Evolutionary conservation across 768 basidiomycete genomes (phyloP), one percentile per base, ranked within the genome.

Genomic region (Suillus subaureus): DNA sequence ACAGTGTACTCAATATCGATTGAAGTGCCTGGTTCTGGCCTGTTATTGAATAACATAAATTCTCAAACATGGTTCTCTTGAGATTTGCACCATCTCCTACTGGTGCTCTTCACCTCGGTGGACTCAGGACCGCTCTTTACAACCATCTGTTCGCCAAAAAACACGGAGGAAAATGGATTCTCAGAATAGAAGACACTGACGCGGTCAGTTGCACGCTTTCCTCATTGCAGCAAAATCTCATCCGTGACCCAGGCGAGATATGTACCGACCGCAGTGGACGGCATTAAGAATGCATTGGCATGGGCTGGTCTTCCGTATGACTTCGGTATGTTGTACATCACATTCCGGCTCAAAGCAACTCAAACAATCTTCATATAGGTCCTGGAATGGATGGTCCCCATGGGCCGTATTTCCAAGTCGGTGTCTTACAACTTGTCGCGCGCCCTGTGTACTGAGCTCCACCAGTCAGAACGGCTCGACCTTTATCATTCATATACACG

Each of bases 71-170:
- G 82, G 84, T 83, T 13, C 81, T 95, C 21, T 77, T 99, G 18
- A 89, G 97, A 18, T 99, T 99, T 76, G 97, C 97, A 3, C 97
- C 97, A 1, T 99, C 97, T 1, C 97, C 97, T 1, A 99, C 97
- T 0, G 97, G 97, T 2, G 85, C 90, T 39, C 81, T 99, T 6
- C 97, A 99, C 76, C 87, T 99, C 2, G 97, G 97, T 1, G 97
- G 97, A 0, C 86, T 99, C 16, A 81, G 97, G 21, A 99, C 96
- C 63, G 97, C 96, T 0, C 80, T 99, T 2, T 97, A 95, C 78
- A 99, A 99, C 72, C 86, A 97, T 72, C 77, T 98, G 0, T 89
- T 90, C 64, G 93, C 97, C 11, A 85, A 84, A 70, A 94, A 93
- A 75, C 81, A 86, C 16, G 88, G 87, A 3, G 97, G 97, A 2